phyloP scores from a whole-genome alignment of 2,329 filamentous ascomycete genomes.

The Catunica adiposa region DNA sequence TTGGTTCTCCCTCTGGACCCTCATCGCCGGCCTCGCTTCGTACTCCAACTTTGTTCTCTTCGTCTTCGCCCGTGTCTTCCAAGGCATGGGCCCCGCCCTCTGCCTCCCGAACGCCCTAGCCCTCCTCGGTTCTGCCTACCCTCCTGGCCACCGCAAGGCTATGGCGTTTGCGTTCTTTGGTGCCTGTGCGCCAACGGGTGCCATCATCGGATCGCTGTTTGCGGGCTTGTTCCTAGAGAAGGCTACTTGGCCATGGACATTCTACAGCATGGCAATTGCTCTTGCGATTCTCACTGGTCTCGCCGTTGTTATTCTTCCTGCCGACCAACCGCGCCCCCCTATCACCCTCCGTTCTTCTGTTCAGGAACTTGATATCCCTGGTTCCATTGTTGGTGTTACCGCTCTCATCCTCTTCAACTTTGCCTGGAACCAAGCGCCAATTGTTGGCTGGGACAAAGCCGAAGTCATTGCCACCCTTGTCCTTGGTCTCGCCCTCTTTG shows the following conservation, averaged over 20 bases:
- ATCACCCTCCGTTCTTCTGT: not conserved
- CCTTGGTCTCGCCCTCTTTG: constrained; percentile 37
- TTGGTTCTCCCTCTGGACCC: constrained; percentile 38
- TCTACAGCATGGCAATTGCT: constrained; percentile 25
- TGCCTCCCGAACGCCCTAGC: constrained; percentile 47
- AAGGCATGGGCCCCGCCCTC: constrained; percentile 46
- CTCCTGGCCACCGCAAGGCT: constrained; percentile 39
- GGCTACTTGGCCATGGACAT: constrained; percentile 33
- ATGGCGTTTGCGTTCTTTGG: constrained; percentile 40
- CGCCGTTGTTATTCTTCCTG: constrained; percentile 23
- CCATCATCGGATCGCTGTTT: constrained; percentile 26
- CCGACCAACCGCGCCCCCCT: not conserved
- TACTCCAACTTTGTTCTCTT: constrained; percentile 29
- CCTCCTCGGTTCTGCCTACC: constrained; percentile 41
- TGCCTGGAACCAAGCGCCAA: constrained; percentile 48
- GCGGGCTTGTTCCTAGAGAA: constrained; percentile 25
- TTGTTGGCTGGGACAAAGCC: constrained; percentile 39
- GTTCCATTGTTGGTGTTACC: constrained; percentile 30
- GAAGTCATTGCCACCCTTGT: constrained; percentile 42
- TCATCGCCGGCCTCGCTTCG: constrained; percentile 29
- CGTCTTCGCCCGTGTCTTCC: constrained; percentile 30
- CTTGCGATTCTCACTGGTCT: constrained; percentile 20
- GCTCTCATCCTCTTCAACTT: constrained; percentile 48
- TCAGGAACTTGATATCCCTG: constrained; percentile 24
- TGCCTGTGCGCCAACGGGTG: constrained; percentile 30